Evolutionary conservation across 306 rosid genomes (phyloP).

Genomic region (Rosa persica): DNA sequence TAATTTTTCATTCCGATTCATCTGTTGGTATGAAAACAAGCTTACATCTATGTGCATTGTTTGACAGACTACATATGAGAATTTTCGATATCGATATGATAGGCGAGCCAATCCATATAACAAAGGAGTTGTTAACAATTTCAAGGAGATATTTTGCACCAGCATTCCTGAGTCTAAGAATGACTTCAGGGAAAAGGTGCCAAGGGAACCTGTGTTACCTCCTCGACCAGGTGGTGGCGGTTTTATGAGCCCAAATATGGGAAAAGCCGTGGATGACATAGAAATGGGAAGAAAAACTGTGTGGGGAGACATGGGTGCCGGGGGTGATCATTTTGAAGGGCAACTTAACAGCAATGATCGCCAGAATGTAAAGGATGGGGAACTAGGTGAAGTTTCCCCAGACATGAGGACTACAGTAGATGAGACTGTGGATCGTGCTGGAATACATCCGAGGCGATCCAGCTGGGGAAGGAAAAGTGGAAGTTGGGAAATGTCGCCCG

Average conservation of each 20-base stretch:
- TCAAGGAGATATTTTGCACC: conserved; percentile 82
- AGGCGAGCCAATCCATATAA: conserved; percentile 74
- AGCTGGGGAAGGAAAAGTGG: conserved; percentile 99
- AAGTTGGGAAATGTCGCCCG: conserved; percentile 99
- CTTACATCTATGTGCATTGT: conserved; percentile 17
- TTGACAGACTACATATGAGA: conserved; percentile 90
- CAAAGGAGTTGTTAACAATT: conserved; percentile 72
- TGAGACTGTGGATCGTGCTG: conserved; percentile 56
- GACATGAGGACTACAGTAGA: conserved; percentile 74
- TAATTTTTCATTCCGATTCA: conserved; percentile 12
- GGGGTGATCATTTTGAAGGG: conserved; percentile 61
- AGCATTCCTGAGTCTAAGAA: conserved; percentile 67
- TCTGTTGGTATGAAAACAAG: neutral
- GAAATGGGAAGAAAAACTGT: conserved; percentile 97
- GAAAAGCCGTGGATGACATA: conserved; percentile 85
- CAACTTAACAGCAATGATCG: conserved; percentile 61
- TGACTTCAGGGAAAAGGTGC: conserved; percentile 76
- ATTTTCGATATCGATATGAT: conserved; percentile 92
- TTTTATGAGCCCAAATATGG: conserved; percentile 87
- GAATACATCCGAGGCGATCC: conserved; percentile 83
- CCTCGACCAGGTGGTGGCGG: conserved; percentile 73
- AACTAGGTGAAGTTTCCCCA: conserved; percentile 69
- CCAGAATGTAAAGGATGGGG: conserved; percentile 68
- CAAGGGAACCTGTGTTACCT: conserved; percentile 71
- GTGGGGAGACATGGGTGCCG: conserved; percentile 74